Evolutionary conservation across 495 filamentous ascomycete genomes (phyloP), one percentile per base, ranked within the genome.

Genomic region (Astrothelium subdiscretum): DNA sequence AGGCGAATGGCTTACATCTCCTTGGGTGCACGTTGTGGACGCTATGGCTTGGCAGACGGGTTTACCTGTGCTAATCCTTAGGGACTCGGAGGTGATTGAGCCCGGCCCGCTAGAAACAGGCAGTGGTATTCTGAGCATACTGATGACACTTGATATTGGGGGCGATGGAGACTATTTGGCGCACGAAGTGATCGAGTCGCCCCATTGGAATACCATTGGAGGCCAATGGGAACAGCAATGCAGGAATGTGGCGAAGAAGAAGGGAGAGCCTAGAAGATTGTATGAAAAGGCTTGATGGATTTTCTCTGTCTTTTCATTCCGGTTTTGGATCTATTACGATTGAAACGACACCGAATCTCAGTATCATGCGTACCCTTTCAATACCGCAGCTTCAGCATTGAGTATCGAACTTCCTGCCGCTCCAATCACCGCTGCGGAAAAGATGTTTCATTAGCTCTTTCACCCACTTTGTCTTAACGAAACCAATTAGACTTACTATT

Each of bases 401-500:
- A 98, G 75, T 72, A 97, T 95, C 18, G 90, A 95, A 10, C 89
- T 94, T 32, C 94, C 94, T 11, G 94, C 91, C 40, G 94, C 94
- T 67, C 92, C 92, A 70, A 98, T 92, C 48, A 98, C 86, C 51
- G 92, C 85, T 87, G 63, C 8, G 40, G 60, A 4, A 12, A 54
- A 54, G 8, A 27, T n/a, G n/a, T n/a, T 8, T 18, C 43, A 15
- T 54, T 24, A 54, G 48, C 48, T 54, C 15, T n/a, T 6, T n/a
- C 20, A 18, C 18, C 20, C 42, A 54, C n/a, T 0, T 18, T 1
- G 42, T 22, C 18, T 57, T 58, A 44, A 18, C 26, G 18, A 57
- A 27, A 29, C 22, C 8, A 27, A 40, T 31, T 32, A 32, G n/a
- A 79, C 83, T 80, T 74, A 86, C 85, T 77, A 60, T 77, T 77